Evolutionary conservation across 2,329 filamentous ascomycete genomes (phyloP).

Genomic region (Alternaria gansuensis): DNA sequence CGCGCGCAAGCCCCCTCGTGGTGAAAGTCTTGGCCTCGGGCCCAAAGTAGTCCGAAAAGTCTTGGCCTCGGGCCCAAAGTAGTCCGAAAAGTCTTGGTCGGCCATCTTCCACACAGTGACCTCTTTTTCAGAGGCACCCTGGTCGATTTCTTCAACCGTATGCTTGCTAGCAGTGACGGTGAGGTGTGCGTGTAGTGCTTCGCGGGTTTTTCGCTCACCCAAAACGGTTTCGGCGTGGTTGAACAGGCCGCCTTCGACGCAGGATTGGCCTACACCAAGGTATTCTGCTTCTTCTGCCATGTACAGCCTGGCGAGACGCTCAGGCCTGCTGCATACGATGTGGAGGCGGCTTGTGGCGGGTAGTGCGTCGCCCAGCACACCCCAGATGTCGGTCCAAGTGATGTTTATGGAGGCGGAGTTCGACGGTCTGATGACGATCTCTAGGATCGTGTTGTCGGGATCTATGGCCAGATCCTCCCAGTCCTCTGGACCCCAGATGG

Average conservation of each 20-base stretch:
- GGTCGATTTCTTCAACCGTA: constrained; percentile 6
- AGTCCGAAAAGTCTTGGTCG: not conserved
- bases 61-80: no score
- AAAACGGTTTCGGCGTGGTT: constrained; percentile 17
- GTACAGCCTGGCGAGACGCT: constrained; percentile 24
- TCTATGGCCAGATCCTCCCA: constrained; percentile 20
- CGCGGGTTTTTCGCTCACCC: constrained; percentile 20
- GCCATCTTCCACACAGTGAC: constrained; percentile 12
- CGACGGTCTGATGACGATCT: constrained; percentile 20
- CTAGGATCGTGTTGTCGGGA: constrained; percentile 16
- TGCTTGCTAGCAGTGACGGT: constrained; percentile 14
- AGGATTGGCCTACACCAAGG: constrained; percentile 23
- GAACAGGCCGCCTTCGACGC: constrained; percentile 24
- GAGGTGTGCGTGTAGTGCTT: constrained; percentile 18
- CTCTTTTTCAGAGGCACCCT: constrained; percentile 1
- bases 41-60: constrained; percentile 17
- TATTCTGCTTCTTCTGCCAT: constrained; percentile 27
- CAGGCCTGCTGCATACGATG: constrained; percentile 20
- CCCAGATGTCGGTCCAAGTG: constrained; percentile 28
- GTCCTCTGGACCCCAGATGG: constrained; percentile 18
- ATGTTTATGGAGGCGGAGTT: constrained; percentile 17
- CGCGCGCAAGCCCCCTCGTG: constrained; percentile 16
- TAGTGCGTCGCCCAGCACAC: constrained; percentile 22
- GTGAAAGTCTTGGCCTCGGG: constrained; percentile 4
- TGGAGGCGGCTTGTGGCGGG: constrained; percentile 16